Evolutionary conservation across 2,329 filamentous ascomycete species (phyloP), one percentile per base, ranked within the genome.

Genomic region (Fusarium denticulatum): DNA sequence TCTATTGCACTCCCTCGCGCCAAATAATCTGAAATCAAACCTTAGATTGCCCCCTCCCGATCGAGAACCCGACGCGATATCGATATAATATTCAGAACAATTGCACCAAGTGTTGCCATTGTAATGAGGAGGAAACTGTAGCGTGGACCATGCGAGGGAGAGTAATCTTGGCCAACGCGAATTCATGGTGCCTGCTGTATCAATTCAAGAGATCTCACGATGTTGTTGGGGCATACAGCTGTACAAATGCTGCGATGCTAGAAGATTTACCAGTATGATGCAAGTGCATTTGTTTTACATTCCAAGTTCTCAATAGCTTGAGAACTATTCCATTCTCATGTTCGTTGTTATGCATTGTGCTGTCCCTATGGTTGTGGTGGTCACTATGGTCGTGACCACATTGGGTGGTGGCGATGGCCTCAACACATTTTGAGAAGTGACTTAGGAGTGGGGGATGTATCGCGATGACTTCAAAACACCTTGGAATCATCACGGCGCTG

Each of bases 401-500:
- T 62, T 60, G 18, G 45, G 20, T 71, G 57, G 42, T 59, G 64
- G 26, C 58, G 68, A 57, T 56, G 47, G 26, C 60, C 24, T 69
- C 61, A 71, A 55, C 28, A 18, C 14, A 14, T 37, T 34, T 28
- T n/a, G 30, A 47, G 42, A 59, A 40, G 43, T 56, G 26, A 55
- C 28, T 56, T 53, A 30, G 32, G n/a, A 49, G 42, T 15, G 47
- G 22, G 24, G 28, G 22, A 37, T 24, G 12, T n/a, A 57, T 49
- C 11, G 15, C 30, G 56, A 60, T 56, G 50, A 53, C 60, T 46
- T 63, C 63, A 50, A 65, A 73, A 71, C 73, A 76, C 68, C 46
- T 30, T 9, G 15, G 9, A 59, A 75, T 55, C 26, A 58, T 67
- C 68, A 39, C 24, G 30, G 46, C 24, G 58, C n/a, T 18, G 18